Conservation (phyloP, 2,329 filamentous ascomycete genomes). For the Penicillium oxalicum region DNA sequence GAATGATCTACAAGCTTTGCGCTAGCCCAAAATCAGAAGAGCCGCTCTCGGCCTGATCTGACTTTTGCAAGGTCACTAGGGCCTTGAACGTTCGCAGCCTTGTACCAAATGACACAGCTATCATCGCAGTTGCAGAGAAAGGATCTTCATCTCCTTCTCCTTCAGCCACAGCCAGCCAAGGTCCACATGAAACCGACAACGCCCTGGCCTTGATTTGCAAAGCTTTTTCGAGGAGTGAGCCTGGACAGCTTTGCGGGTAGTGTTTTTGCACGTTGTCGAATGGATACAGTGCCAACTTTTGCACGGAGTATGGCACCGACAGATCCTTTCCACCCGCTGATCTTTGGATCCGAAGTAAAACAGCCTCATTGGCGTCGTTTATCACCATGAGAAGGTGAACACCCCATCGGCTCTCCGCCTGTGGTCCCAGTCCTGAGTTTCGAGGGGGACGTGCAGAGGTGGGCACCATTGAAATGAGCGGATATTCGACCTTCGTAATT, state of each 20-base stretch:
- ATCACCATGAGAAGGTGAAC: conserved; percentile 31
- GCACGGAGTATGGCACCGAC: conserved; percentile 15
- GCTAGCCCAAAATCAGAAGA: conserved; percentile 3
- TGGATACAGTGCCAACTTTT: conserved; percentile 22
- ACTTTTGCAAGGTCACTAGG: conserved; percentile 10
- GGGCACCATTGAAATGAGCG: conserved; percentile 41
- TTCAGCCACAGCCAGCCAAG: conserved; percentile 22
- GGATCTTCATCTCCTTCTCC: not conserved
- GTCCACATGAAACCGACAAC: conserved; percentile 28
- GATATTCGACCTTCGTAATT: conserved; percentile 29
- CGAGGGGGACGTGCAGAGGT: conserved; percentile 18
- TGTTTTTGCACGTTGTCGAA: conserved; percentile 11
- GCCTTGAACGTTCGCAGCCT: conserved; percentile 25
- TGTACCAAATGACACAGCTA: conserved; percentile 27
- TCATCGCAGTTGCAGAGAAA: conserved; percentile 17
- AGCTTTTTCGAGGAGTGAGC: conserved; percentile 27
- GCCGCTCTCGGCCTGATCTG: not conserved
- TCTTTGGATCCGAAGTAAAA: conserved; percentile 25
- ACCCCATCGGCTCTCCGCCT: conserved; percentile 30
- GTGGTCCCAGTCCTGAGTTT: conserved; percentile 4
- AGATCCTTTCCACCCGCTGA: conserved; percentile 2
- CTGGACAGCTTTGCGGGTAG: conserved; percentile 16
- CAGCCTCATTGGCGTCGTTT: conserved; percentile 37
- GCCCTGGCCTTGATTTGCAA: conserved; percentile 22
- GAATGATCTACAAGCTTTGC: conserved; percentile 5